Conservation (phyloP, 2,329 filamentous ascomycete species). For the Thielaviopsis ethacetica region DNA sequence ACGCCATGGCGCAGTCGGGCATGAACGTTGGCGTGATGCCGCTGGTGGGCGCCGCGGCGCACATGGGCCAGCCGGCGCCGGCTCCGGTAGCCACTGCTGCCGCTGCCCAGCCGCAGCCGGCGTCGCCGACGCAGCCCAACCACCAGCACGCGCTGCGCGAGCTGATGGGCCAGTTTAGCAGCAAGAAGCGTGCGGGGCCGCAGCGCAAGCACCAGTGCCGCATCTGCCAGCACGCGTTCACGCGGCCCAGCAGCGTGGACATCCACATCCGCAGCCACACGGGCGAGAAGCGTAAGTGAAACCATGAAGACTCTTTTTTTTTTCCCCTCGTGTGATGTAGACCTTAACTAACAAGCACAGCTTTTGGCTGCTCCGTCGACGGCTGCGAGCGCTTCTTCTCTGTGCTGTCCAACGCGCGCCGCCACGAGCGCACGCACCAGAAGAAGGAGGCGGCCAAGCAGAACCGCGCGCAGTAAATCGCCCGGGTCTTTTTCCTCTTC, state of each 20-base stretch:
- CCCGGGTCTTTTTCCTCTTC: not conserved
- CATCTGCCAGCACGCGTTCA: conserved; percentile 95
- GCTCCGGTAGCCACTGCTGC: not conserved
- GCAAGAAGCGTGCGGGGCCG: conserved; percentile 85
- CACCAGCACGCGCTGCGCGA: conserved; percentile 4
- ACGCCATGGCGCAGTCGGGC: not conserved
- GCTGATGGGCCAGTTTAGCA: conserved; percentile 98
- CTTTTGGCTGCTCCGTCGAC: conserved; percentile 86
- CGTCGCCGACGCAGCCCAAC: conserved; percentile 4
- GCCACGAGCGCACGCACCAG: conserved; percentile 94
- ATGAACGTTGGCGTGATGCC: not conserved
- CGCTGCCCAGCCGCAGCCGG: not conserved
- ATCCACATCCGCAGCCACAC: conserved; percentile 99
- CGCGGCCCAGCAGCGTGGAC: conserved; percentile 80
- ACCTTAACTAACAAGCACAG: conserved; percentile 27
- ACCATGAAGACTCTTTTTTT: too few relatives aligned
- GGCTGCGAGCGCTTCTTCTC: conserved; percentile 94
- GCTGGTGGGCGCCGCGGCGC: not conserved
- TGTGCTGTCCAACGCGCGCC: conserved; percentile 84
- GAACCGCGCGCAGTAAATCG: not conserved
- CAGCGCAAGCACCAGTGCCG: conserved; percentile 99
- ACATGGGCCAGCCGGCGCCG: not conserved
- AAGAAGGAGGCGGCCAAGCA: conserved; percentile 17
- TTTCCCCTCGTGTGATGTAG: conserved; percentile 1
- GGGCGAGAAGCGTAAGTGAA: conserved; percentile 93